Percentiles rank a stretch among this genome's conserved stretches.
phyloP scores from a whole-genome alignment of 176 grass and related monocot genomes.

The Echinochloa phyllopogon region DNA sequence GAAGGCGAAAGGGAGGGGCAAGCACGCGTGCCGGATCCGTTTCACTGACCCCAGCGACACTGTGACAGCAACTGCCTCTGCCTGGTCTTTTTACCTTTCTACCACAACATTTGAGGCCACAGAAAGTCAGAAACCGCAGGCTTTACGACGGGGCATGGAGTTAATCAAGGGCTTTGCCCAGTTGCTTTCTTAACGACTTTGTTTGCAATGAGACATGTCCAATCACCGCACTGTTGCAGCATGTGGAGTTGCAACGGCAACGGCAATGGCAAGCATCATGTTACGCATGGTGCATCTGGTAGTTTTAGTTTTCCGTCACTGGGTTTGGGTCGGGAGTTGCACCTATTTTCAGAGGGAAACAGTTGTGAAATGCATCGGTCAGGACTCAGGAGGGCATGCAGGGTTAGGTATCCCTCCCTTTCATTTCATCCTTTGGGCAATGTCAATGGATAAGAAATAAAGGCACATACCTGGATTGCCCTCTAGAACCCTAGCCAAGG shows the following conservation, averaged over 20 bases:
- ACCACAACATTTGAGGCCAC: neutral
- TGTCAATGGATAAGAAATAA: constrained; percentile 24
- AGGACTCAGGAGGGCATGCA: neutral
- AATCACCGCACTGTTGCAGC: constrained; percentile 27
- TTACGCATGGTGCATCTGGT: neutral
- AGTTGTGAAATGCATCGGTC: neutral
- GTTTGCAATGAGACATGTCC: neutral
- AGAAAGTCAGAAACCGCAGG: constrained; percentile 35
- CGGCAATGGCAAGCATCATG: neutral
- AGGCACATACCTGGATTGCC: constrained; percentile 8
- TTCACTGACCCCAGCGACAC: constrained; percentile 18
- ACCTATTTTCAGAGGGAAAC: neutral
- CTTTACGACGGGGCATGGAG: neutral
- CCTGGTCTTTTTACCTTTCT: neutral
- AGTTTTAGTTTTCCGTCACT: neutral
- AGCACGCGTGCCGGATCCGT: neutral
- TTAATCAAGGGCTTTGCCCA: neutral
- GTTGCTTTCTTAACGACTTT: neutral
- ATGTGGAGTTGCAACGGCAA: constrained; percentile 13
- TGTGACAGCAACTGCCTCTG: neutral
- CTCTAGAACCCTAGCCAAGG: neutral
- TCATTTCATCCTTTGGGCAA: constrained; percentile 23
- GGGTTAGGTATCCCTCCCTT: constrained; percentile 39
- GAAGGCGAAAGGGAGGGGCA: constrained; percentile 34
- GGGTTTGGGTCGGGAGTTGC: neutral